phyloP scores from a whole-genome alignment of 2,329 filamentous ascomycete genomes.

The Falciphora oryzae region DNA sequence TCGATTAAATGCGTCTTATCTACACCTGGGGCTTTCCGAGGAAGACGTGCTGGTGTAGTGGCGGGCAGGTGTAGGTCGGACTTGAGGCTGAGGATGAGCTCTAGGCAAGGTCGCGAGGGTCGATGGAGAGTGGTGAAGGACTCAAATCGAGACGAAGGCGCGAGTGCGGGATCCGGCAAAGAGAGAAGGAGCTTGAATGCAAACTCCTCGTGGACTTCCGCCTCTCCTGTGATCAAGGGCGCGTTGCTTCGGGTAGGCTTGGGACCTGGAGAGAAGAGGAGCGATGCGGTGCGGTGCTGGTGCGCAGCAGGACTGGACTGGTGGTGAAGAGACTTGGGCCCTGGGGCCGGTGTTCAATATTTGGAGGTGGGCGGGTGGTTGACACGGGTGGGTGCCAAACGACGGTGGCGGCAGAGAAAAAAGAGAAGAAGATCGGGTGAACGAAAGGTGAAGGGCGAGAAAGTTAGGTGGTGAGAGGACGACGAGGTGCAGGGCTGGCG shows the following conservation, averaged over 20 bases:
- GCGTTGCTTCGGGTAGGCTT: constrained; percentile 4
- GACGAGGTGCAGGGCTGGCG: constrained; percentile 12
- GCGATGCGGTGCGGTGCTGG: not conserved
- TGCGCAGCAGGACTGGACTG: constrained; percentile 3
- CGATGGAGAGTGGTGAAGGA: constrained; percentile 13
- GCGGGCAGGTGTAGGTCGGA: constrained; percentile 32
- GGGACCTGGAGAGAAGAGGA: not conserved
- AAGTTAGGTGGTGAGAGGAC: constrained; percentile 7
- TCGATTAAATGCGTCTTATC: constrained; percentile 49
- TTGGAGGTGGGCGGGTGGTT: not conserved
- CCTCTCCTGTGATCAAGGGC: constrained; percentile 5
- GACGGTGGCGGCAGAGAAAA: not conserved
- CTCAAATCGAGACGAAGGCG: constrained; percentile 8
- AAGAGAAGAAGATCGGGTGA: constrained; percentile 7
- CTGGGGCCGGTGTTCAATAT: not conserved
- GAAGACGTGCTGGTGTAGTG: constrained; percentile 89
- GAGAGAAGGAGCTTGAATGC: constrained; percentile 6
- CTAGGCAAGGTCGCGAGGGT: constrained; percentile 14
- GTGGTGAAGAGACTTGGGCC: not conserved
- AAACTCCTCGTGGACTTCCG: constrained; percentile 9
- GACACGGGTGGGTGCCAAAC: not conserved
- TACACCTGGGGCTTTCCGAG: constrained; percentile 80
- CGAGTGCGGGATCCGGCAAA: constrained; percentile 5
- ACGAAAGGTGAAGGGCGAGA: constrained; percentile 11
- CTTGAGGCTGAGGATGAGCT: constrained; percentile 16